Conservation (phyloP, 345 rosid genomes). For the Zanthoxylum bungeanum region DNA sequence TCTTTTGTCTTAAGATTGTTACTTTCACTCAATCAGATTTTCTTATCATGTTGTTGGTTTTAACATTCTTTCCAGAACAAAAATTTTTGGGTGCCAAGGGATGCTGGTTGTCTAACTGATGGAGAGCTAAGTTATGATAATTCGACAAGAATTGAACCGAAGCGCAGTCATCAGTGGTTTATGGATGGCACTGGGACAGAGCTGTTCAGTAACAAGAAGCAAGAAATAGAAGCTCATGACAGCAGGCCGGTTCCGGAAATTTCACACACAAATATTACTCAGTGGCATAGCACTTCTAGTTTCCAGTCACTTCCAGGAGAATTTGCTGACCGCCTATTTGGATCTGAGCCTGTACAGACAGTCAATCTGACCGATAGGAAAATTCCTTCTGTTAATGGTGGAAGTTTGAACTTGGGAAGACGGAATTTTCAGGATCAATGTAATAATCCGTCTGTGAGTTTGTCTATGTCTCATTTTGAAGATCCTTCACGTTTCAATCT, state of each 20-base stretch:
- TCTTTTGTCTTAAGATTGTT: background rate
- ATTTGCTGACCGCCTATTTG: constrained; percentile 42
- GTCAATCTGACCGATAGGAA: constrained; percentile 39
- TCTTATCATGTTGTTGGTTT: constrained; percentile 10
- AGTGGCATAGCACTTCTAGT: constrained; percentile 36
- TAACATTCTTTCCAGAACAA: constrained; percentile 45
- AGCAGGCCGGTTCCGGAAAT: constrained; percentile 30
- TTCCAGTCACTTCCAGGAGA: constrained; percentile 44
- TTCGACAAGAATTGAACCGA: constrained; percentile 47
- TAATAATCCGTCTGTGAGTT: constrained; percentile 30
- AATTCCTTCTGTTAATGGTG: constrained; percentile 28
- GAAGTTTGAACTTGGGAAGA: constrained; percentile 40
- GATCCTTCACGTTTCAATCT: constrained; percentile 41
- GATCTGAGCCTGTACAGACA: constrained; percentile 33
- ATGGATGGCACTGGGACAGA: constrained; percentile 39
- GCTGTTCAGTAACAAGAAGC: constrained; percentile 51
- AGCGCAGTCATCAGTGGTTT: constrained; percentile 56
- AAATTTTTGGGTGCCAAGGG: constrained; percentile 44
- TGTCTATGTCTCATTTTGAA: constrained; percentile 43
- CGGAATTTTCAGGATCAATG: constrained; percentile 37
- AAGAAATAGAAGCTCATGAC: constrained; percentile 39
- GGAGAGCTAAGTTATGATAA: constrained; percentile 41
- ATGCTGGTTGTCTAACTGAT: constrained; percentile 33
- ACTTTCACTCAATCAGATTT: background rate
- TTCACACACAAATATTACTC: constrained; percentile 31